Evolutionary conservation across 176 grass and related monocot genomes (phyloP), one percentile per base, ranked within the genome.

Genomic region (Phyllostachys edulis): DNA sequence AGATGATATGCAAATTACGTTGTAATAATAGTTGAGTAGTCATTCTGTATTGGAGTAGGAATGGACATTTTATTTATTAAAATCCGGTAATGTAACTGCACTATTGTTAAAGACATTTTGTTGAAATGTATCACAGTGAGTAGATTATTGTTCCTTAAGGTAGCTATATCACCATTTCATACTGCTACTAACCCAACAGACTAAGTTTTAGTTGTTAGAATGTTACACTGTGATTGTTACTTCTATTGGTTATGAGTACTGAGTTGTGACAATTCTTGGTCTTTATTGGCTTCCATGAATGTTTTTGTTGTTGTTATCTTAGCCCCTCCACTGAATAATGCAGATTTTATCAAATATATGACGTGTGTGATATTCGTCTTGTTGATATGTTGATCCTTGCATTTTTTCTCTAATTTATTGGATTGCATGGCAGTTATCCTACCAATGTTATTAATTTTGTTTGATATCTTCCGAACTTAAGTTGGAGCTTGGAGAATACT

Each of bases 51-150:
- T 71, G 41, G 5, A 45, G 46, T n/a, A 71, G 41, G 40, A 68
- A 20, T 12, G 21, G 3, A 57, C 55, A n/a, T 57, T 57, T n/a
- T 9, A n/a, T 57, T 57, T 23, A 57, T 23, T 57, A 8, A 57
- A 57, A 57, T 57, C 7, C 23, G 55, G 55, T 57, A n/a, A n/a
- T 57, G 55, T 57, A 57, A 23, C 7, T 57, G 20, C 2, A 57
- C 21, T 57, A 13, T 57, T 57, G 2, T 55, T 55, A 23, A 57
- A n/a, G 65, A 23, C 32, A 77, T 60, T 34, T 26, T n/a, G 21
- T 77, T 40, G 18, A 56, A 75, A 75, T 75, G 5, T 75, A 57
- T 75, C 46, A 32, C 70, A 73, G 32, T 10, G 50, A 75, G 50
- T 56, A 24, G 39, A 44, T 24, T n/a, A 40, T 70, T 70, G 67